Base-by-base conservation (phyloP, 1,284 basidiomycete species). In the Schizophyllum amplum region DNA sequence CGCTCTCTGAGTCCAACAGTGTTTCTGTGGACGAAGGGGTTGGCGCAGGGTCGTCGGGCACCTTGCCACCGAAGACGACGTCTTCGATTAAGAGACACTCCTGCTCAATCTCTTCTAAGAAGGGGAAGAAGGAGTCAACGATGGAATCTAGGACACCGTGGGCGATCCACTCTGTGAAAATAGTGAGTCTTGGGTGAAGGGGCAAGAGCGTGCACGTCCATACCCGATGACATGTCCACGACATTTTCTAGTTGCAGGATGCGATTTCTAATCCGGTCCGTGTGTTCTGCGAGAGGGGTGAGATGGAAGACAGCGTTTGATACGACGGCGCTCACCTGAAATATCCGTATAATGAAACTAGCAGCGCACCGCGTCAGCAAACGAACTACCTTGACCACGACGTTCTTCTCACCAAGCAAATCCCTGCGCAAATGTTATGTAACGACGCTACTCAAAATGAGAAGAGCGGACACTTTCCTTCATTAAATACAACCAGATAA, bases 341-440 rank as follows among this genome's bases (percentile, higher is more conserved):
- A 97, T 86, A 66, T 98, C 92, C 55, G 90, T 90, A 66, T 92
- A 97, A 71, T 97, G 93, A 69, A 98, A 98, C 90, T n/a, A n/a
- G n/a, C n/a, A n/a, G n/a, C n/a, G n/a, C n/a, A n/a, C n/a, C n/a
- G n/a, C n/a, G n/a, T n/a, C n/a, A n/a, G n/a, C n/a, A n/a, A n/a
- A n/a, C n/a, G n/a, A n/a, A n/a, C n/a, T n/a, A n/a, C n/a, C n/a
- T n/a, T n/a, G n/a, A n/a, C n/a, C n/a, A n/a, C n/a, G n/a, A n/a
- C n/a, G n/a, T n/a, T n/a, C n/a, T n/a, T n/a, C n/a, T n/a, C n/a
- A n/a, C n/a, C n/a, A 50, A 24, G 24, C 48, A 50, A 20, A 50
- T 24, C 24, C 24, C 57, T 25, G 55, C 52, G 49, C 47, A 24
- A 53, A 50, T 58, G 15, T 50, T 21, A n/a, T n/a, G n/a, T n/a